phyloP scores from a whole-genome alignment of 164 flowering plant genomes.

The Dillenia suffruticosa region DNA sequence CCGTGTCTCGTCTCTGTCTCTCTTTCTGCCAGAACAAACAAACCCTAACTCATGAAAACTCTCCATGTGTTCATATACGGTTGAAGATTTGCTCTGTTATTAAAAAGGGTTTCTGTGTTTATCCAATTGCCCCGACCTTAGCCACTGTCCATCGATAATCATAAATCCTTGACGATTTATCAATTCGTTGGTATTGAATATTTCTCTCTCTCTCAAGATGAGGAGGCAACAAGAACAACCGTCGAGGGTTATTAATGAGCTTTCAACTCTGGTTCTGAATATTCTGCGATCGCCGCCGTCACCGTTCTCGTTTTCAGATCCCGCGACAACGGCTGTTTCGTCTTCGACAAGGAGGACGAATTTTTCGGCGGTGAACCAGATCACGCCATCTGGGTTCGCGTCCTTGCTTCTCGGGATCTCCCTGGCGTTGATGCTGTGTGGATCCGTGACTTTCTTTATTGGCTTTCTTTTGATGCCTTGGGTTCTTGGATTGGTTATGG shows the following conservation, averaged over 20 bases:
- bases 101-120: slow-evolving; percentile 7
- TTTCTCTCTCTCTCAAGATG: slow-evolving; percentile 13
- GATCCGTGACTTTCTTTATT: slow-evolving; percentile 87
- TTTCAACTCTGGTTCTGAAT: slow-evolving; percentile 54
- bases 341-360: slow-evolving; percentile 13
- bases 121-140: slow-evolving; percentile 39
- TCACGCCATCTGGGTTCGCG: slow-evolving; percentile 80
- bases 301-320: slow-evolving; percentile 27
- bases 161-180: too few species aligned
- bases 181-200: too few species aligned
- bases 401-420: slow-evolving; percentile 84
- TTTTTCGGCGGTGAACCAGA: slow-evolving; percentile 23
- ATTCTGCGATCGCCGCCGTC: slow-evolving; percentile 58
- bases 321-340: slow-evolving; percentile 8
- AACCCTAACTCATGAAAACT: too few species aligned
- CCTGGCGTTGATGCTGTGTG: slow-evolving; percentile 84
- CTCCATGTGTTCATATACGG: too few species aligned
- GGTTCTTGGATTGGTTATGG: slow-evolving; percentile 76
- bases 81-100: too few species aligned
- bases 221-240: slow-evolving; percentile 53
- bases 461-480: slow-evolving; percentile 97
- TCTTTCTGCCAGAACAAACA: too few species aligned
- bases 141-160: slow-evolving; percentile 3
- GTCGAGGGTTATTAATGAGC: slow-evolving; percentile 64
- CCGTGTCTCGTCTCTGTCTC: too few species aligned